Evolutionary conservation across 176 grass and related monocot species (phyloP), one percentile per base, ranked within the genome.

Genomic region (Ampelocalamus luodianensis): DNA sequence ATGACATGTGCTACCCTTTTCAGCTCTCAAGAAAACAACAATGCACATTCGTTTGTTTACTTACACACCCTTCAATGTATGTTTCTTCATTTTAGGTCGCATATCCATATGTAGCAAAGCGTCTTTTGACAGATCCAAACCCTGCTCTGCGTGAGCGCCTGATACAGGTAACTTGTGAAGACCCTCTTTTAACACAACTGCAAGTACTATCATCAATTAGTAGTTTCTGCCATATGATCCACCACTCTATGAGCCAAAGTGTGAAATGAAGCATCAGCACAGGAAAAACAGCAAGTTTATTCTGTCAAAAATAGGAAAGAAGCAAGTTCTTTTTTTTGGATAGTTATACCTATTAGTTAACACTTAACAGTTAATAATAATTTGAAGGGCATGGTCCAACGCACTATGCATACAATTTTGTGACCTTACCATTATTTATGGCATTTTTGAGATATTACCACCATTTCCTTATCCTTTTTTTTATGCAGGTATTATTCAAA

Each of bases 71-170:
- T 82, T 72, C 32, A 76, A 37, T 85, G 51, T 77, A 72, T 64
- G 66, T 65, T 71, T 80, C 71, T 68, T 83, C 29, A 82, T 85
- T 81, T 88, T 63, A 98, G 96, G 96, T 98, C 85, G 96, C 96
- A 40, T 98, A 98, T 90, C 96, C 96, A 68, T 98, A 98, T 76
- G 4, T 98, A 72, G 96, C 96, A 51, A 98, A 98, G 78, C 93
- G 96, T 72, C 93, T 98, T 78, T 79, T 98, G 45, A 98, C 96
- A 59, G 96, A 98, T 87, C 96, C 96, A 71, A 98, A 98, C 84
- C 96, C 96, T 87, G 93, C 96, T 54, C 87, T 98, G 13, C 93
- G 96, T 63, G 93, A 98, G 79, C 93, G 96, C 5, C 85, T 98
- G 68, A 95, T 98, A 89, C 96, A 98, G 93, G 93, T 94, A 84